Base-by-base conservation (phyloP, 1,139 yeast genomes). In the Maudiozyma humilis region DNA sequence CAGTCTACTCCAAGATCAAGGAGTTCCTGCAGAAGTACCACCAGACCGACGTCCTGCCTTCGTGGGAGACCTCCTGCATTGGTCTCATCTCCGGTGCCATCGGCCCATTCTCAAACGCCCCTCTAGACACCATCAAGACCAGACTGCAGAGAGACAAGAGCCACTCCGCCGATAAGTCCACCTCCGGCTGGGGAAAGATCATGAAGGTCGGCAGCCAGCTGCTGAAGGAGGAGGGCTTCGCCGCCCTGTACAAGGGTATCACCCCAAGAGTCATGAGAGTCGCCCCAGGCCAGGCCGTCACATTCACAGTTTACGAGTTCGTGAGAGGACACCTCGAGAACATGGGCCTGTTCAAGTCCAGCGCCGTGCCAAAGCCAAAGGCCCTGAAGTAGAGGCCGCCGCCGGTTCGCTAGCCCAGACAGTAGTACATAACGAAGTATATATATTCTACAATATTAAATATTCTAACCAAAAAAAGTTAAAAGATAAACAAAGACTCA, bases 241-340 rank as follows among this genome's bases (percentile, higher is more conserved):
- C 74, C 49, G 95, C 96, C 16, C 76, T 88, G 57, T 89, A 91
- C 72, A 86, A 89, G 68, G 98, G 98, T 70, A 91, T 91, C 63
- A 88, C 96, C 34, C 98, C 98, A 57, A 83, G 98, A 73, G 91
- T 91, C 57, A 88, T 91, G 95, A 83, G 98, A 70, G 98, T 91
- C 46, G 98, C 98, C 15, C 97, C 98, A 19, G 98, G 98, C 51
- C 98, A 91, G 69, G 96, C 97, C 45, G 97, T 91, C 46, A 93
- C 96, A 16, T 91, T 91, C 69, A 91, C 97, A 6, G 95, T 91
- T 40, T 91, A 91, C 67, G 98, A 91, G 68, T 82, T 74, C 63
- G 84, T 88, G 65, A 84, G 89, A 67, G 77, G 74, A 32, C 70
- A 74, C 44, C 73, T 89, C 64, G 86, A 77, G 51, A 66, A 66